Conservation (phyloP, 306 rosid species). For the apple (Malus domestica) region ASM211411v1 NC_041793.1:45924501-45925000, state of each 20-base stretch:
- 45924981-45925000: constrained; percentile 43
- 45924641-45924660: background rate
- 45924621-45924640: background rate
- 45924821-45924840: constrained; percentile 38
- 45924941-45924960: background rate
- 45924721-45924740: constrained; percentile 82
- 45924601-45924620: background rate
- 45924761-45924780: constrained; percentile 52
- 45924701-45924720: constrained; percentile 49
- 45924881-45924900: constrained; percentile 17
- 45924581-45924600: background rate
- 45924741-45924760: constrained; percentile 68
- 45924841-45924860: constrained; percentile 33
- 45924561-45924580: background rate
- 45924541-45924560: background rate
- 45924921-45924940: background rate
- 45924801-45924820: constrained; percentile 42
- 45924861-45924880: constrained; percentile 33
- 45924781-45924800: constrained; percentile 44
- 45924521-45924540: background rate
- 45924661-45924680: constrained; percentile 44
- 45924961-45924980: constrained; percentile 55
- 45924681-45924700: constrained; percentile 58
- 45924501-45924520: background rate
- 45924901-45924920: background rate